Percentiles rank a stretch among this genome's conserved stretches.
These are phyloP conservation scores for Ophiostoma piceae DNA, from an alignment of 2,329 filamentous ascomycete species.

Conservation along the genomic window DNA sequence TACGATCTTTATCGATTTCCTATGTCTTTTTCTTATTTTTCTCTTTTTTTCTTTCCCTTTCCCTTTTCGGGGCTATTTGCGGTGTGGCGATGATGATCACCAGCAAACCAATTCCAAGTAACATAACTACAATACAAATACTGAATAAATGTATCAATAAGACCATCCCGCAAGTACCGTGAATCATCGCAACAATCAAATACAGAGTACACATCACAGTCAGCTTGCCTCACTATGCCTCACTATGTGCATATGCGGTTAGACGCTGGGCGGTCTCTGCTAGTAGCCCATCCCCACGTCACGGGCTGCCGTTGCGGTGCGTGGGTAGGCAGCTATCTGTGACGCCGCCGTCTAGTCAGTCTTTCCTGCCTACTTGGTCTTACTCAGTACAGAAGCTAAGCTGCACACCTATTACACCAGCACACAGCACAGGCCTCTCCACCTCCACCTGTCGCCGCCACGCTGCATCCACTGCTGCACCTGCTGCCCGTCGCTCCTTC, in stretches of 20 bases:
- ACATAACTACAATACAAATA: neutral
- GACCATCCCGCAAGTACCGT: no score
- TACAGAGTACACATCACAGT: no score
- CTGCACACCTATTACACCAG: neutral
- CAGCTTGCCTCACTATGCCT: neutral
- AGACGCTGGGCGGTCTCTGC: neutral
- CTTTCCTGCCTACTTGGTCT: neutral
- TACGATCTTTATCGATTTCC: neutral
- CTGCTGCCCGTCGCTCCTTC: conserved; percentile 6
- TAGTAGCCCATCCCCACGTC: conserved; percentile 15
- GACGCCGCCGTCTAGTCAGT: conserved; percentile 15
- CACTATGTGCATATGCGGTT: conserved; percentile 13
- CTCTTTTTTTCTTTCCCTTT: neutral
- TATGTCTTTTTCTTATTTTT: neutral
- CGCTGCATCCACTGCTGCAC: conserved; percentile 8
- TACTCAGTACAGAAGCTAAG: neutral
- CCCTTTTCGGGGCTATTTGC: neutral
- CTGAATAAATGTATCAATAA: neutral
- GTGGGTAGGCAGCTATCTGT: conserved; percentile 20
- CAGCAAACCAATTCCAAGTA: neutral
- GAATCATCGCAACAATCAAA: neutral
- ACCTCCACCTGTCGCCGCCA: conserved; percentile 10
- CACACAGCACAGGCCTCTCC: neutral
- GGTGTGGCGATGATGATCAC: neutral
- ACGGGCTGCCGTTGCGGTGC: neutral